phyloP scores from a whole-genome alignment of 163 green algal species.

The Prototheca wickerhamii region DNA sequence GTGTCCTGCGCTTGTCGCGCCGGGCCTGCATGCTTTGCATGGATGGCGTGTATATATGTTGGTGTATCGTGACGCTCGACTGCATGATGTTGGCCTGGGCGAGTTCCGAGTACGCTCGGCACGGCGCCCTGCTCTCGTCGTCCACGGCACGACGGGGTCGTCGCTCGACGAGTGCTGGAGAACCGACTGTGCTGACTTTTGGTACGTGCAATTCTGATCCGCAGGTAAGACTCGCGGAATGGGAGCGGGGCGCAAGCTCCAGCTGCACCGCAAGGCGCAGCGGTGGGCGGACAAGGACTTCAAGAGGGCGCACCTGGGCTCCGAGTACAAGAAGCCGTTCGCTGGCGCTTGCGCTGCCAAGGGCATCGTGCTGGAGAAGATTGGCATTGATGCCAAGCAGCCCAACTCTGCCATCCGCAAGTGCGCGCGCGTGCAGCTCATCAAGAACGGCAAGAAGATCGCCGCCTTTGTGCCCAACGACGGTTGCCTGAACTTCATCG shows the following conservation, averaged over 20 bases:
- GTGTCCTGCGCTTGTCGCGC: too few relatives aligned
- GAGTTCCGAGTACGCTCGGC: too few relatives aligned
- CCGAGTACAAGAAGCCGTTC: conserved; percentile 99
- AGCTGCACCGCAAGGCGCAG: conserved; percentile 74
- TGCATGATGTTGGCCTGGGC: too few relatives aligned
- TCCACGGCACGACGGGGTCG: too few relatives aligned
- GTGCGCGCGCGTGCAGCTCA: conserved; percentile 99
- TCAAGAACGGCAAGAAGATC: conserved; percentile 99
- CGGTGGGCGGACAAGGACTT: conserved; percentile 98
- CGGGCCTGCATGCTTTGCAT: too few relatives aligned
- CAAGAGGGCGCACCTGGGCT: conserved; percentile 97
- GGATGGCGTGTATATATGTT: too few relatives aligned
- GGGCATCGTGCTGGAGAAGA: conserved; percentile 99
- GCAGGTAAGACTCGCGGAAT: conserved; percentile 97
- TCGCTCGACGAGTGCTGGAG: too few relatives aligned
- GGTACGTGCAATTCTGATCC: too few relatives aligned
- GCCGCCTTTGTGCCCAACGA: conserved; percentile 99
- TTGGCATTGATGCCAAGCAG: conserved; percentile 99
- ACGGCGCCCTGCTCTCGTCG: too few relatives aligned
- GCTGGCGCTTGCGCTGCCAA: conserved; percentile 97
- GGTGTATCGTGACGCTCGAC: too few relatives aligned
- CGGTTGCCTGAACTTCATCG: conserved; percentile 99
- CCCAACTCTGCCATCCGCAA: conserved; percentile 99
- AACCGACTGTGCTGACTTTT: too few relatives aligned
- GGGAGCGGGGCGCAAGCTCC: conserved; percentile 98